Base-by-base conservation (phyloP, 345 rosid species). In the Pseudoturritis turrita region DNA sequence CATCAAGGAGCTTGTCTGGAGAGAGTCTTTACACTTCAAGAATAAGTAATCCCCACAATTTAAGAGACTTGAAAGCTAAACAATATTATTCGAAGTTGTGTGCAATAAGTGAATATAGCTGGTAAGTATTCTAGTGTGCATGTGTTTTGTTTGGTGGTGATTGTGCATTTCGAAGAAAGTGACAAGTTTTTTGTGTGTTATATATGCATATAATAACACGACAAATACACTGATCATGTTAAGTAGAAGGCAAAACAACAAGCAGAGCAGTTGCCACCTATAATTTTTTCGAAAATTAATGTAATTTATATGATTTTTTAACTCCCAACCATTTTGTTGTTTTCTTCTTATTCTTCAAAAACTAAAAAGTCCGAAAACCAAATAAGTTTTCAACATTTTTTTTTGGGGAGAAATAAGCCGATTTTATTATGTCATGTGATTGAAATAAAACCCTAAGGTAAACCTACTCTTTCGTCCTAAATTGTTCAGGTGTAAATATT, bases 1-100 rank as follows among this genome's bases (percentile, higher is more conserved):
- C 37, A 88, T 92, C 21, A 92, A 83, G 71, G 93, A 87, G 79
- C 91, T 92, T 23, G 82, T 92, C 68, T 88, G 79, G 84, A 76
- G 75, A 75, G 96, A 92, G 79, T 83, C 89, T 65, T 58, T 81
- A 78, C 77, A 82, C 44, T 82, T 91, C 81, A 84, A 83, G 47
- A 26, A 62, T 36, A 81, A 79, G 67, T 86, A 64, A 79, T 29
- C 45, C 62, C 53, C 18, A 73, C 64, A 25, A 10, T 25, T 36
- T 26, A 45, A 73, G 60, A 39, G 53, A 40, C 36, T 49, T 49
- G 60, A 29, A 56, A 44, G 18, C 41, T 44, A 50, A 3, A 50
- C 25, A 10, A 19, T n/a, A 37, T 36, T 25, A 18, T 50, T 21
- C 4, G 10, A 44, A 52, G 55, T 13, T 41, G 23, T 40, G 41